These are phyloP conservation scores for Myxozyma neotropica DNA, from an alignment of 805 yeast species.

Conservation along the genomic window DNA sequence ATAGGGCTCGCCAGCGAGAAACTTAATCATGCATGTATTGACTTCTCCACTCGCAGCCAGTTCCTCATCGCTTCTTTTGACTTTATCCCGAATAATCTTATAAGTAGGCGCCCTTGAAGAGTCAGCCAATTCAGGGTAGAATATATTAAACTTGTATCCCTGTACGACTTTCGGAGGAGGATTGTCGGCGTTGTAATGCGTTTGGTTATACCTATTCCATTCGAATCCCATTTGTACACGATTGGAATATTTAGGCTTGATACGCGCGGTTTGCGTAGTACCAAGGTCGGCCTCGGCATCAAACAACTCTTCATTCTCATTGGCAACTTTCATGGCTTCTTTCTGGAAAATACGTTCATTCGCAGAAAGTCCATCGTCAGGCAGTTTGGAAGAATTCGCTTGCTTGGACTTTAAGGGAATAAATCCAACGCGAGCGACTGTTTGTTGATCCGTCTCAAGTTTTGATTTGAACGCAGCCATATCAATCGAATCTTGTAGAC, in stretches of 20 bases:
- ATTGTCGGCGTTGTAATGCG: slow-evolving; percentile 42
- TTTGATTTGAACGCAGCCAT: slow-evolving; percentile 1
- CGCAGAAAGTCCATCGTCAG: not conserved
- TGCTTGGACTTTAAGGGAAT: slow-evolving; percentile 16
- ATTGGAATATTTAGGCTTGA: slow-evolving; percentile 40
- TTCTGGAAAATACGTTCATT: slow-evolving; percentile 14
- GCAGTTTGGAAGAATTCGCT: not conserved
- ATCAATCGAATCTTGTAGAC: not conserved
- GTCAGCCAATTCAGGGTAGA: slow-evolving; percentile 41
- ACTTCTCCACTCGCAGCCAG: slow-evolving; percentile 19
- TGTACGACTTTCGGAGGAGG: slow-evolving; percentile 46
- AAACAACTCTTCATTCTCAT: slow-evolving; percentile 36
- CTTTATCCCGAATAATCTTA: slow-evolving; percentile 35
- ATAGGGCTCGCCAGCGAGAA: slow-evolving; percentile 43
- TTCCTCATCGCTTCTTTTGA: slow-evolving; percentile 4
- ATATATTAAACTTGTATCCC: slow-evolving; percentile 45
- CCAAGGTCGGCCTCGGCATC: slow-evolving; percentile 33
- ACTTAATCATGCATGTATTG: slow-evolving; percentile 41
- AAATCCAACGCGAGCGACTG: slow-evolving; percentile 33
- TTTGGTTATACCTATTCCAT: slow-evolving; percentile 45
- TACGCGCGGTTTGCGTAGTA: not conserved
- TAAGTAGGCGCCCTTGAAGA: slow-evolving; percentile 41
- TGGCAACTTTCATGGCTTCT: slow-evolving; percentile 12
- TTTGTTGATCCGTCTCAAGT: not conserved
- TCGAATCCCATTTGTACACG: slow-evolving; percentile 43